Evolutionary conservation across 192 early-diverging fungal genomes (phyloP), one percentile per base, ranked within the genome.

Genomic region (Linnemannia hyalina): DNA sequence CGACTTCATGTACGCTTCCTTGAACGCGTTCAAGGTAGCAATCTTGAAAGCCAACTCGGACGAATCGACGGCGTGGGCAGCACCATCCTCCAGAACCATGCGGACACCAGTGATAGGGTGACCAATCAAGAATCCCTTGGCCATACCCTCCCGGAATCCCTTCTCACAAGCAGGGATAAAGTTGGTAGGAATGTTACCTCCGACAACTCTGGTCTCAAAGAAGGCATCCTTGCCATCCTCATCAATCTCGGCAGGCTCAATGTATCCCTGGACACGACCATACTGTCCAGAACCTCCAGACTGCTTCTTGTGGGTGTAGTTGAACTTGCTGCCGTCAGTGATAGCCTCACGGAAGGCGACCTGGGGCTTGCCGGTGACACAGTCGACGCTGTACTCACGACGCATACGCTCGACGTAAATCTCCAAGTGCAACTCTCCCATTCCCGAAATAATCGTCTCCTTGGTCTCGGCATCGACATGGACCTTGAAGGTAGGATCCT

Each of bases 281-380:
- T 95, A 99, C 90, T 99, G 98, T 80, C 98, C 98, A 57, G 97
- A 92, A 80, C 98, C 98, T 76, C 98, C 98, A 75, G 94, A 93
- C 90, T 99, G 98, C 90, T 99, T 99, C 95, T 98, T 98, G 92
- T 99, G 98, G 0, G 97, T 99, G 92, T 98, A 99, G 88, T 96
- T 94, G 89, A 99, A 98, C 75, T 92, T 90, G 70, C 95, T 90
- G 68, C 91, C 88, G 46, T 87, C 80, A 9, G 93, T 93, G 78
- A 97, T 94, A 29, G 98, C 96, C 88, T 99, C 98, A 74, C 98
- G 94, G 96, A 97, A 99, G 29, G 98, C 97, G 47, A 99, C 98
- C 87, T 95, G 97, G 32, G 98, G 98, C 85, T 99, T 99, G 46
- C 98, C 98, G 36, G 97, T 98, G 29, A 94, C 91, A 82, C 97